Evolutionary conservation across 2,329 filamentous ascomycete genomes (phyloP).

Genomic region (Scedosporium boydii): DNA sequence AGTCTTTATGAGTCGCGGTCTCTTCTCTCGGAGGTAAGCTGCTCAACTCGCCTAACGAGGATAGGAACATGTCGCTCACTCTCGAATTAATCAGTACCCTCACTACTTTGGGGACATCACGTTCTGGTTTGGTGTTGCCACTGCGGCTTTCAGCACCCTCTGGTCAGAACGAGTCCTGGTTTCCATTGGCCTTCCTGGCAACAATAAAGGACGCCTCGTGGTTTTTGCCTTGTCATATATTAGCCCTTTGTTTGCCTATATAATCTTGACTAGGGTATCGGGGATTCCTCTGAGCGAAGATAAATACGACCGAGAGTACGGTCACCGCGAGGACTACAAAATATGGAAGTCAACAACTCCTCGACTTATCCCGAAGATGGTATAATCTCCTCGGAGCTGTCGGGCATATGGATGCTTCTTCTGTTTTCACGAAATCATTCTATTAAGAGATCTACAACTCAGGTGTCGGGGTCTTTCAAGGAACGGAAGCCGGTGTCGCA

Average conservation of each 20-base stretch:
- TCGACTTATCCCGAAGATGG: constrained; percentile 45
- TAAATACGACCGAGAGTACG: constrained; percentile 59
- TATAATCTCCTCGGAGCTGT: not conserved
- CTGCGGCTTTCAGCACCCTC: not conserved
- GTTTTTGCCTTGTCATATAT: constrained; percentile 16
- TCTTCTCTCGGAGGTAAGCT: not conserved
- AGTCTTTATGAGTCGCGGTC: not conserved
- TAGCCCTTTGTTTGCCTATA: constrained; percentile 55
- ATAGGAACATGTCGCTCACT: not conserved
- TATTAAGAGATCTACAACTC: too few relatives aligned
- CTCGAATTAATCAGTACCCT: not conserved
- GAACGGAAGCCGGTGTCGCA: too few relatives aligned
- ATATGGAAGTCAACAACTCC: constrained; percentile 59
- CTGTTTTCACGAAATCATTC: not conserved
- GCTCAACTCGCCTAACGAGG: not conserved
- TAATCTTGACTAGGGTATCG: constrained; percentile 53
- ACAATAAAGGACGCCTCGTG: not conserved
- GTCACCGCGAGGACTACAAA: constrained; percentile 54
- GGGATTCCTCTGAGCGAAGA: constrained; percentile 57
- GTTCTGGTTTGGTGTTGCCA: not conserved
- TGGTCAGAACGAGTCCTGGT: not conserved
- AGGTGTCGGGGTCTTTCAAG: too few relatives aligned
- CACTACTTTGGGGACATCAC: not conserved
- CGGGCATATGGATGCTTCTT: not conserved
- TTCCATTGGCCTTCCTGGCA: not conserved